phyloP scores from a whole-genome alignment of 371 early-diverging fungal species.

The Mortierella sp. region DNA sequence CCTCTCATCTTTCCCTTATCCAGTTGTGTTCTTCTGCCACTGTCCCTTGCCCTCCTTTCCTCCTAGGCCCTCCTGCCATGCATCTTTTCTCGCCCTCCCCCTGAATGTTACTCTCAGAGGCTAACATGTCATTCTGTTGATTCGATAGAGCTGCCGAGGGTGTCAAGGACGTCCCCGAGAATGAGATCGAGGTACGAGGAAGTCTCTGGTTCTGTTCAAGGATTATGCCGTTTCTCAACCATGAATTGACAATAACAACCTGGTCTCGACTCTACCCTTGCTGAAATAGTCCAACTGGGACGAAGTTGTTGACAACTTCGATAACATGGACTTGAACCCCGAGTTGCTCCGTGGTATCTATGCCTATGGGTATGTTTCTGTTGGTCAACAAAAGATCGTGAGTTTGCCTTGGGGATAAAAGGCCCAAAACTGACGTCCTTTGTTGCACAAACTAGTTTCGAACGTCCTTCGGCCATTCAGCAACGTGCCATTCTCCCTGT shows the following conservation, averaged over 20 bases:
- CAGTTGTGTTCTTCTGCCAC: background rate
- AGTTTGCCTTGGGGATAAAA: background rate
- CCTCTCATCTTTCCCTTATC: background rate
- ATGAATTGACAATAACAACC: background rate
- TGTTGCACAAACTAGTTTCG: slow-evolving; percentile 65
- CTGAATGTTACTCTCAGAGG: too few species aligned
- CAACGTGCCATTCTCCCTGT: slow-evolving; percentile 92
- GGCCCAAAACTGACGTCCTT: too few species aligned
- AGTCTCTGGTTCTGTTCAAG: background rate
- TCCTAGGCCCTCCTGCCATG: background rate
- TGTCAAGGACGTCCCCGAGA: slow-evolving; percentile 48
- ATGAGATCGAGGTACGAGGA: slow-evolving; percentile 52
- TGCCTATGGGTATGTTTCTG: slow-evolving; percentile 78
- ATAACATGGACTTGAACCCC: slow-evolving; percentile 84
- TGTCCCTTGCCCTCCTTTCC: background rate
- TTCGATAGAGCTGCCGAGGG: slow-evolving; percentile 27
- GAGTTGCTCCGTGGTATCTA: slow-evolving; percentile 91
- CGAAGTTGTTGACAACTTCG: slow-evolving; percentile 83
- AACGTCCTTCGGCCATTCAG: slow-evolving; percentile 93
- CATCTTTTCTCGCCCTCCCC: background rate
- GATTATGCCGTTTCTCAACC: too few species aligned
- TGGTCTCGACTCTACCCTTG: background rate
- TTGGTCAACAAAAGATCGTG: background rate
- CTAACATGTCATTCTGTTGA: background rate
- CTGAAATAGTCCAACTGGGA: slow-evolving; percentile 75